A percentile compares a stretch with the other conserved stretches of the same genome.
Evolutionary conservation across 768 basidiomycete genomes (phyloP).

Genomic region (Auriculariales sp.): DNA sequence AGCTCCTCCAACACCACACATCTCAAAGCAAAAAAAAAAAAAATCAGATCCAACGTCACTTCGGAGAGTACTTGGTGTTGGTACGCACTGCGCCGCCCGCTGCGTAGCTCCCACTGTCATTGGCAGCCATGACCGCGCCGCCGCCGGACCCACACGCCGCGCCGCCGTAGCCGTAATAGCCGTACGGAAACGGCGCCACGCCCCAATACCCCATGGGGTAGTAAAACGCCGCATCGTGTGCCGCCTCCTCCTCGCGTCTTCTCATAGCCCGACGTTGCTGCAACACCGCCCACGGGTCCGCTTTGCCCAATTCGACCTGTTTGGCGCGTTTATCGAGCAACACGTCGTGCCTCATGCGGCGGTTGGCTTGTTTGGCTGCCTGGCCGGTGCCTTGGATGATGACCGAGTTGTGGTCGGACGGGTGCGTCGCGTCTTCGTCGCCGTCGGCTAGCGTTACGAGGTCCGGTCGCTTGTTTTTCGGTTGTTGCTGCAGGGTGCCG

Average conservation of each 20-base stretch:
- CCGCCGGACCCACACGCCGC: neutral
- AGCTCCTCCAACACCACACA: too few species aligned
- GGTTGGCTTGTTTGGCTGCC: neutral
- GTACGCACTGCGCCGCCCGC: too few species aligned
- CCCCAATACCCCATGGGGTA: neutral
- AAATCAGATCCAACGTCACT: too few species aligned
- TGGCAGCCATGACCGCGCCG: neutral
- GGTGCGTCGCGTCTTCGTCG: neutral
- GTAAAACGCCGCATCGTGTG: neutral
- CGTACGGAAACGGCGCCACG: neutral
- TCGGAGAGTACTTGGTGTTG: too few species aligned
- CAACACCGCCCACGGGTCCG: neutral
- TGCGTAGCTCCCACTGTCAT: too few species aligned
- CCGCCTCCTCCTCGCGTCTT: neutral
- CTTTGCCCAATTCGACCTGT: neutral
- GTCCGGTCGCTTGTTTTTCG: constrained; percentile 1
- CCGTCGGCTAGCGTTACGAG: constrained; percentile 2
- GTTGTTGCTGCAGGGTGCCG: neutral
- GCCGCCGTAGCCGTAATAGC: neutral
- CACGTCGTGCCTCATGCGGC: neutral
- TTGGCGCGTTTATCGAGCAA: neutral
- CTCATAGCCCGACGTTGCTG: neutral
- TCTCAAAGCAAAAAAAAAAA: too few species aligned
- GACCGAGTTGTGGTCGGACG: constrained; percentile 4
- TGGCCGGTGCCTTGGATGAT: neutral